phyloP scores from a whole-genome alignment of 257 asterid species.

The Jacaranda mimosifolia region DNA sequence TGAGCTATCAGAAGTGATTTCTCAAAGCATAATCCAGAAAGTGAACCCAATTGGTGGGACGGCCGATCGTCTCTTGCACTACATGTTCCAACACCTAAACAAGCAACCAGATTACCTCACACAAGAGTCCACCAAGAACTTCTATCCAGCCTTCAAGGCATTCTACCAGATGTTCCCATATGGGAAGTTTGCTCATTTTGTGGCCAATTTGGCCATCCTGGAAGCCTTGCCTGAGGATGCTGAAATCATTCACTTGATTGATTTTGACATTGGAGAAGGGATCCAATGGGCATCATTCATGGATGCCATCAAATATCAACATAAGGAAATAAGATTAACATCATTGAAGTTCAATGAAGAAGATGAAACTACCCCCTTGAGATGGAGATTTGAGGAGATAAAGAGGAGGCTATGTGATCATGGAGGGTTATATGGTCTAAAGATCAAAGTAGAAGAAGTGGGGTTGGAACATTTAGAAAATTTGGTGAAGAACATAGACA shows the following conservation, averaged over 20 bases:
- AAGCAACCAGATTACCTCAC: conserved; percentile 43
- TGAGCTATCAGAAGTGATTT: conserved; percentile 41
- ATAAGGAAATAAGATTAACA: conserved; percentile 42
- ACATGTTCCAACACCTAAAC: conserved; percentile 48
- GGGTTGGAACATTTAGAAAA: conserved; percentile 41
- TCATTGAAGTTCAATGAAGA: conserved; percentile 40
- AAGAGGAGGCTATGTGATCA: conserved; percentile 47
- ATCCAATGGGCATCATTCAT: conserved; percentile 56
- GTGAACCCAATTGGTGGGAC: conserved; percentile 51
- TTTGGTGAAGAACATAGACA: conserved; percentile 17
- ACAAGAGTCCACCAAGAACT: conserved; percentile 49
- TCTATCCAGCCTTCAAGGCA: conserved; percentile 50
- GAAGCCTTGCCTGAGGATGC: conserved; percentile 46
- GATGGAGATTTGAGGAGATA: conserved; percentile 57
- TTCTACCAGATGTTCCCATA: conserved; percentile 50
- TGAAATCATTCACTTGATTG: conserved; percentile 43
- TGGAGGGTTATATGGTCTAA: conserved; percentile 45
- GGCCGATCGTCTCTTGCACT: conserved; percentile 42
- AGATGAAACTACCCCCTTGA: conserved; percentile 19
- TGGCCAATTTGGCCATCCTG: conserved; percentile 50
- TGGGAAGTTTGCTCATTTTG: conserved; percentile 59
- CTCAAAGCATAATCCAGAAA: conserved; percentile 43
- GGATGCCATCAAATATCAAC: conserved; percentile 39
- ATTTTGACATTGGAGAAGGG: conserved; percentile 62
- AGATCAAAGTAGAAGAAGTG: conserved; percentile 47